Conservation (phyloP, 73 alveolate species). For the Stentor roeselii region DNA sequence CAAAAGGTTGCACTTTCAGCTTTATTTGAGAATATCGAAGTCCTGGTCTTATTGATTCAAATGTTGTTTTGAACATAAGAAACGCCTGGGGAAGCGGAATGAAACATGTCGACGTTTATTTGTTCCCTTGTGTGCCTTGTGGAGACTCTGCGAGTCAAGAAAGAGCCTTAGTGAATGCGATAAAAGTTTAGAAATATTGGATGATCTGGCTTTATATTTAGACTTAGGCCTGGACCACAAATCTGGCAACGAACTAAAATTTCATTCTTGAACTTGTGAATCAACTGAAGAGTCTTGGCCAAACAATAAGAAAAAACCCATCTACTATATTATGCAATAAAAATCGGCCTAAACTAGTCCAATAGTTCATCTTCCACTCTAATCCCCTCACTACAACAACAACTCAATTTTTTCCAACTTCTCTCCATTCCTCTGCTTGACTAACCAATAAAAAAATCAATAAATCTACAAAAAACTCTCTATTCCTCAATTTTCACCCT, state of each 20-base stretch:
- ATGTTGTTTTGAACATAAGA: conserved; percentile 39
- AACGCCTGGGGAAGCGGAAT: conserved; percentile 47
- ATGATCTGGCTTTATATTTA: neutral
- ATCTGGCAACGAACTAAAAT: neutral
- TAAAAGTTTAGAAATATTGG: neutral
- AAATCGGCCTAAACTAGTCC: neutral
- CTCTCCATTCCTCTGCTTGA: neutral
- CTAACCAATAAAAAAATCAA: no score
- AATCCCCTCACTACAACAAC: neutral
- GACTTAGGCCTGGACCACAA: neutral
- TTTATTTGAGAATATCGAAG: conserved; percentile 51
- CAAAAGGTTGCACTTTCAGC: conserved; percentile 39
- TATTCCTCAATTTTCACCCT: no score
- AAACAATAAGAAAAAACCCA: neutral
- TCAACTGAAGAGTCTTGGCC: neutral
- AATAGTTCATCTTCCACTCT: neutral
- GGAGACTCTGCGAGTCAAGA: neutral
- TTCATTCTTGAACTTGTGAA: neutral
- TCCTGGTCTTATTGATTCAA: conserved; percentile 46
- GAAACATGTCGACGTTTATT: conserved; percentile 51
- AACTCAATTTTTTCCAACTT: neutral
- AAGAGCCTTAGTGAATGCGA: neutral
- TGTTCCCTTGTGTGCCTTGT: conserved; percentile 53
- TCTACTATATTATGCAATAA: neutral
- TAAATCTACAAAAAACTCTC: no score